These are phyloP conservation scores for Stenocarpella maydis DNA, from an alignment of 2,329 filamentous ascomycete species.

Conservation along the genomic window DNA sequence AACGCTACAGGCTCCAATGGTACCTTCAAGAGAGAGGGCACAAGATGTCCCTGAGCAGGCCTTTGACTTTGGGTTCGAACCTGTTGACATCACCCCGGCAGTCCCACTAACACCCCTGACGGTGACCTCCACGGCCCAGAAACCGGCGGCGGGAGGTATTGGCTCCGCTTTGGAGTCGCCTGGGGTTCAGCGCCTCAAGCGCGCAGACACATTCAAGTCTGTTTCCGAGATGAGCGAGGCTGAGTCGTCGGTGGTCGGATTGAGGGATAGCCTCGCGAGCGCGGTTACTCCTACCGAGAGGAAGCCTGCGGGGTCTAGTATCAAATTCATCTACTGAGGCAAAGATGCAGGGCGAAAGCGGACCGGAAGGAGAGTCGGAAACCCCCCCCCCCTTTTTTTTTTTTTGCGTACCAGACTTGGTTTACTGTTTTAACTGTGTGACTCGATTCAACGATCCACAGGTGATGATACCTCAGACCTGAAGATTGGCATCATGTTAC, in stretches of 20 bases:
- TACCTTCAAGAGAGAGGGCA: neutral
- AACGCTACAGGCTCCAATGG: neutral
- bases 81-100: slow-evolving; percentile 6
- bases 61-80: slow-evolving; percentile 16
- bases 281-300: neutral
- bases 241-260: slow-evolving; percentile 3
- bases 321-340: slow-evolving; percentile 25
- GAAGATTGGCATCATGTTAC: slow-evolving; percentile 15
- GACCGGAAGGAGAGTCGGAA: neutral
- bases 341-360: neutral
- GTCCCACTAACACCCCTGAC: neutral
- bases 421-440: slow-evolving; percentile 7
- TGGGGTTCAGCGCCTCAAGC: slow-evolving; percentile 3
- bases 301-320: slow-evolving; percentile 23
- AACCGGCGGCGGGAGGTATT: neutral
- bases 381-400: no score
- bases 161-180: neutral
- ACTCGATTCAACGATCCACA: slow-evolving; percentile 15
- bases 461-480: neutral
- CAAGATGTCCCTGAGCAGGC: slow-evolving; percentile 5
- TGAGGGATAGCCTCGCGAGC: slow-evolving; percentile 28
- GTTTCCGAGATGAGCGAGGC: slow-evolving; percentile 10
- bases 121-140: neutral
- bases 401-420: neutral
- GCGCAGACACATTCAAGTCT: slow-evolving; percentile 21